Evolutionary conservation across 192 early-diverging fungal species (phyloP).

Genomic region (Linnemannia schmuckeri): DNA sequence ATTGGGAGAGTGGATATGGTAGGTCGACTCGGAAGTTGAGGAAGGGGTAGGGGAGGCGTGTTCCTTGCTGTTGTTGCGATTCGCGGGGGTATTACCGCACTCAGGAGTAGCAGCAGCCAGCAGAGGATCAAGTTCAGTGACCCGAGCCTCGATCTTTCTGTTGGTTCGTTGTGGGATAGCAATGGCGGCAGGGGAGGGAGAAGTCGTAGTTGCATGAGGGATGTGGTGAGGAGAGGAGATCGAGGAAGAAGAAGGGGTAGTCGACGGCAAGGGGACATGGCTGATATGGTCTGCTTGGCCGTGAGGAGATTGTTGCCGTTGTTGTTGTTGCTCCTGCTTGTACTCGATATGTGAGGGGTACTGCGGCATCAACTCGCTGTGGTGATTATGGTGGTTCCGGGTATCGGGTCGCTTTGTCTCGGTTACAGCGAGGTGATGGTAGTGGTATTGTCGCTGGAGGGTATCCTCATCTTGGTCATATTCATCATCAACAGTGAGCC

Average conservation of each 20-base stretch:
- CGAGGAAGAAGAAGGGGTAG: conserved; percentile 18
- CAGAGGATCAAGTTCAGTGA: neutral
- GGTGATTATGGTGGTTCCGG: neutral
- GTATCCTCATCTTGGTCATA: neutral
- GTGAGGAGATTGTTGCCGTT: conserved; percentile 1
- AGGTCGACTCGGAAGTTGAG: neutral
- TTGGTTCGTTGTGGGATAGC: conserved; percentile 24
- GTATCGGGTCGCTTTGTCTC: conserved; percentile 1
- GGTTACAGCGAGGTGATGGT: neutral
- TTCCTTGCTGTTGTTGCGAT: neutral
- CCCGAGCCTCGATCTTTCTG: neutral
- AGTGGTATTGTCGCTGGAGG: neutral
- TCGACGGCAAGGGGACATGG: conserved; percentile 12
- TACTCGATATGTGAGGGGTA: conserved; percentile 21
- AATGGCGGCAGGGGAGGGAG: conserved; percentile 13
- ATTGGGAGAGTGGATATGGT: neutral
- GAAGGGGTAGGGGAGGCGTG: neutral
- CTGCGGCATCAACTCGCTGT: neutral
- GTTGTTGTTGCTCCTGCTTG: conserved; percentile 3
- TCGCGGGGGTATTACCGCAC: neutral
- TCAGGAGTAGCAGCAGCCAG: conserved; percentile 18
- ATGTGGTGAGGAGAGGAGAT: conserved; percentile 14
- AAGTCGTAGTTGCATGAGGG: neutral
- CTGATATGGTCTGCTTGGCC: neutral
- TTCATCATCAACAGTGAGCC: neutral